Conservation (phyloP, 495 filamentous ascomycete species). For the Amniculicola lignicola region DNA sequence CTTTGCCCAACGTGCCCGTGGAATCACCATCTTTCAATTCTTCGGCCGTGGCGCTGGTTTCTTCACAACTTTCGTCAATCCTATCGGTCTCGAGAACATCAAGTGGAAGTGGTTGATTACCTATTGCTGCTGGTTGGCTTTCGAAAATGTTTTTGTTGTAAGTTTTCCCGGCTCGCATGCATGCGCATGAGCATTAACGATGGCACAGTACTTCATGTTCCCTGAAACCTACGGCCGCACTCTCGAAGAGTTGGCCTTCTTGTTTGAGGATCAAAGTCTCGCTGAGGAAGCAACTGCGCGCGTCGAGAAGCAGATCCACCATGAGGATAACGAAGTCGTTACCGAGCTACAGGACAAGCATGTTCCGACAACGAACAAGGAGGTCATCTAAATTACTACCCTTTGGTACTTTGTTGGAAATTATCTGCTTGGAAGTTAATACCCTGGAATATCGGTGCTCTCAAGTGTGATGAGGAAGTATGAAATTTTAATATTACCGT, state of each 20-base stretch:
- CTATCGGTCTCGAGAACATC: conserved; percentile 43
- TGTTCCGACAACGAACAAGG: no score
- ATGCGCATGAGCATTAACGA: neutral
- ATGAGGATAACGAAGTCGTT: conserved; percentile 20
- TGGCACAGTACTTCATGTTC: conserved; percentile 31
- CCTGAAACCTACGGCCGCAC: conserved; percentile 38
- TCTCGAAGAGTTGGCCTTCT: conserved; percentile 46
- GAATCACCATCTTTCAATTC: conserved; percentile 25
- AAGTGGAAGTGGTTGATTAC: conserved; percentile 38
- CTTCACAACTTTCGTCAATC: conserved; percentile 46
- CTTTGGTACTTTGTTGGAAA: no score
- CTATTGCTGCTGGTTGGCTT: conserved; percentile 36
- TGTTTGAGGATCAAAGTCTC: conserved; percentile 54
- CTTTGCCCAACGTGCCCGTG: conserved; percentile 19
- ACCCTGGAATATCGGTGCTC: no score
- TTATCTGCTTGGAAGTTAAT: no score
- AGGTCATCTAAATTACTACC: no score
- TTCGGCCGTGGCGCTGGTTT: conserved; percentile 21
- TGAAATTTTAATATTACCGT: no score
- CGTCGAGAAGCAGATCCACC: conserved; percentile 48
- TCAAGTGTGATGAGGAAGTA: no score
- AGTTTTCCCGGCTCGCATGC: neutral
- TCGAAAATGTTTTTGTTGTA: conserved; percentile 34
- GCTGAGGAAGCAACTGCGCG: conserved; percentile 48
- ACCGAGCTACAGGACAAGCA: no score